A percentile compares a stretch with the other conserved stretches of the same genome.
Conservation (phyloP, 257 asterid genomes). For the Solanum okadae region DNA sequence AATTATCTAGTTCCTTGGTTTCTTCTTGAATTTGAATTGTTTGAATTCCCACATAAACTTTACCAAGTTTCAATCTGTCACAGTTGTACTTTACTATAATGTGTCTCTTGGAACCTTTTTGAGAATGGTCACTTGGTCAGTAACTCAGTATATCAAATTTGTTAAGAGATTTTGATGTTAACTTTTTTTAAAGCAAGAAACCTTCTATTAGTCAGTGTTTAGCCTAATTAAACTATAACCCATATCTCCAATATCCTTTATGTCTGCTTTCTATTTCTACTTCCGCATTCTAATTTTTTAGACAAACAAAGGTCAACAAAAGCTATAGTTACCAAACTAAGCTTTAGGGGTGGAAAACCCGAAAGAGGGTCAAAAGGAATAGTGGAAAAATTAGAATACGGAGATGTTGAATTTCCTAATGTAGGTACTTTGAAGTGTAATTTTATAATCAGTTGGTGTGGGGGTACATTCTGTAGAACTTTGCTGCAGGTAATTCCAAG, state of each 20-base stretch:
- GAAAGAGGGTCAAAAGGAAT: background rate
- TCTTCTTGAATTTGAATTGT: background rate
- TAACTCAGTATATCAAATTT: background rate
- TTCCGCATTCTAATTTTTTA: background rate
- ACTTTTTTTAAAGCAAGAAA: background rate
- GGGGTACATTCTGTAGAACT: background rate
- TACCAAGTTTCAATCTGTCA: background rate
- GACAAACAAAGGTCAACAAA: background rate
- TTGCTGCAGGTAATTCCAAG: background rate
- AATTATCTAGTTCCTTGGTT: background rate
- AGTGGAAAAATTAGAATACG: background rate
- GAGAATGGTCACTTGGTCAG: background rate
- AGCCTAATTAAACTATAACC: background rate
- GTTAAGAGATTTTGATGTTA: background rate
- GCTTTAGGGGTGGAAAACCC: background rate
- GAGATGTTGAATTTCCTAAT: background rate
- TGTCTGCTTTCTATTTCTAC: background rate
- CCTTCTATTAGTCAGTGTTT: background rate
- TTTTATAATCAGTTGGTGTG: background rate
- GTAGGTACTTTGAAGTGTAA: background rate
- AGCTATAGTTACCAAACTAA: background rate
- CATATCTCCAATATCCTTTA: background rate
- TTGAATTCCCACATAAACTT: background rate
- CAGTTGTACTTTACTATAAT: background rate
- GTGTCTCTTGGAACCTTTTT: background rate